Conservation (phyloP, 345 rosid species). For the Hibiscus tridactylites region DNA sequence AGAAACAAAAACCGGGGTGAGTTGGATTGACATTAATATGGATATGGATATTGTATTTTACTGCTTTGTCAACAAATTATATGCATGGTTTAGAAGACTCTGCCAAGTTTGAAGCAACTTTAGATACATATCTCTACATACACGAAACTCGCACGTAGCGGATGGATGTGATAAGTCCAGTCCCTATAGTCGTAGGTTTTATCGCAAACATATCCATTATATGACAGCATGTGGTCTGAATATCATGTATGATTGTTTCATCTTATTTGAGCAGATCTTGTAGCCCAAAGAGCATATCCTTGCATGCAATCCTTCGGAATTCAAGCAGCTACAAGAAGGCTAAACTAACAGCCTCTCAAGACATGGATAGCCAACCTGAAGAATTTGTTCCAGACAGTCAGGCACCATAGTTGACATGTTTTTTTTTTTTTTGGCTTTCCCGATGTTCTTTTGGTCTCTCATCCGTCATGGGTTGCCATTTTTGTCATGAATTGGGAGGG, state of each 20-base stretch:
- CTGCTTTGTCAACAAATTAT: slow-evolving; percentile 1
- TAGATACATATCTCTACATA: background rate
- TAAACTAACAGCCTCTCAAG: slow-evolving; percentile 40
- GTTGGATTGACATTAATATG: slow-evolving; percentile 3
- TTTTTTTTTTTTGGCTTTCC: background rate
- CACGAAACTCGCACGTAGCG: too few species aligned
- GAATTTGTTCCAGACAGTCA: slow-evolving; percentile 52
- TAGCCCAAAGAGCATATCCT: slow-evolving; percentile 17
- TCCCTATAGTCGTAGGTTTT: background rate
- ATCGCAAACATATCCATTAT: background rate
- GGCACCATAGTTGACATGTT: slow-evolving; percentile 7
- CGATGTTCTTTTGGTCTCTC: background rate
- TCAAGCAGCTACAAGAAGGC: slow-evolving; percentile 53
- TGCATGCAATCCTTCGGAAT: slow-evolving; percentile 37
- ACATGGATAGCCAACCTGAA: slow-evolving; percentile 31
- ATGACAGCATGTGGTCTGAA: background rate
- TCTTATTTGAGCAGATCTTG: slow-evolving; percentile 19
- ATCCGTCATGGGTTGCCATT: background rate
- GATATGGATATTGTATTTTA: background rate
- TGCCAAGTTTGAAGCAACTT: background rate
- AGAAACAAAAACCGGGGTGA: slow-evolving; percentile 21
- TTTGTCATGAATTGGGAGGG: background rate
- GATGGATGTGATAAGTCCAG: too few species aligned
- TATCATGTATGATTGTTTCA: background rate
- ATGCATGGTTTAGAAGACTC: background rate